Percentiles rank a stretch among this genome's conserved stretches.
These are phyloP conservation scores for Blastobotrys terrestris DNA, from an alignment of 805 yeast species.

Conservation along the genomic window DNA sequence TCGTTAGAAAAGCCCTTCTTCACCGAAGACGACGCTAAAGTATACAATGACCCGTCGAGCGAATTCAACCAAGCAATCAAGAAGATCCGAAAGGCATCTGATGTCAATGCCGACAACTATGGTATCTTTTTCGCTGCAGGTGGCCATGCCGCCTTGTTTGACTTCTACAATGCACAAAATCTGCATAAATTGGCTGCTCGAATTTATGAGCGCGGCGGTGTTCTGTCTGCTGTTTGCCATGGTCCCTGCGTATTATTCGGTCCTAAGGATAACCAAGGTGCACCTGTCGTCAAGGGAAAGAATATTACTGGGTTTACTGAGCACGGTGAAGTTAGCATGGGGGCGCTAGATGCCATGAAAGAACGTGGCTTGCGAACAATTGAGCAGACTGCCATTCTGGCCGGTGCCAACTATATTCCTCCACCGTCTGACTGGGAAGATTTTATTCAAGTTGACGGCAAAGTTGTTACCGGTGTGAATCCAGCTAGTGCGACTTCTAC, in stretches of 20 bases:
- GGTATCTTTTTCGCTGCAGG: conserved; percentile 56
- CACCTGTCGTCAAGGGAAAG: conserved; percentile 44
- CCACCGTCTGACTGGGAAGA: conserved; percentile 50
- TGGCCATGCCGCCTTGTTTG: conserved; percentile 59
- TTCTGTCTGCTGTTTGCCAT: conserved; percentile 61
- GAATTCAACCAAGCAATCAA: conserved; percentile 37
- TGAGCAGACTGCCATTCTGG: conserved; percentile 33
- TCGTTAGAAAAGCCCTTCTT: conserved; percentile 40
- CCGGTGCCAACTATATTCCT: conserved; percentile 39
- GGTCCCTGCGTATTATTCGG: conserved; percentile 57
- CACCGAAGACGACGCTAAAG: conserved; percentile 39
- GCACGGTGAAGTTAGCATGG: conserved; percentile 41
- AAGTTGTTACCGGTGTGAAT: conserved; percentile 59
- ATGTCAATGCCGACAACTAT: conserved; percentile 43
- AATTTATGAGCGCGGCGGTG: conserved; percentile 47
- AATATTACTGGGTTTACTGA: conserved; percentile 57
- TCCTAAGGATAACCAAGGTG: conserved; percentile 40
- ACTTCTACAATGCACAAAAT: conserved; percentile 46
- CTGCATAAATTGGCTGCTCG: conserved; percentile 42
- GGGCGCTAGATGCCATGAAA: conserved; percentile 27
- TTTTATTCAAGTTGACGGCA: conserved; percentile 48
- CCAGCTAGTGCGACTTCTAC: conserved; percentile 36
- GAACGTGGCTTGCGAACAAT: conserved; percentile 32
- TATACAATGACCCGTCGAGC: conserved; percentile 35
- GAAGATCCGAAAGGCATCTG: conserved; percentile 42